Conservation (phyloP, 1,284 basidiomycete species). For the Cryptococcus sp. region DNA sequence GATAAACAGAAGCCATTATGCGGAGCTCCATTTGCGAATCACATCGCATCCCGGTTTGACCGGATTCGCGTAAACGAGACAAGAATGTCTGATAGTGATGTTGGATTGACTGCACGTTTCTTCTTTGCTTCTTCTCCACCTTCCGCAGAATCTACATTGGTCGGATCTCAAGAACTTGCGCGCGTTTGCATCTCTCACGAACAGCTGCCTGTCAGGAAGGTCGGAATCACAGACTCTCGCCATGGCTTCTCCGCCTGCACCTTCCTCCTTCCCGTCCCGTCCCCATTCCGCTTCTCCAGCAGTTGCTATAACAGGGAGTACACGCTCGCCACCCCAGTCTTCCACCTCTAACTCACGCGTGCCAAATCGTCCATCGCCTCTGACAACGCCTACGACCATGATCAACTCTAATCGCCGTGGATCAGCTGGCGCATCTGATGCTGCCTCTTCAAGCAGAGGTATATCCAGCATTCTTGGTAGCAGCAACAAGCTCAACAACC, state of each 20-base stretch:
- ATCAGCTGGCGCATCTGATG: constrained; percentile 10
- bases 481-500: constrained; percentile 1
- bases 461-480: background rate
- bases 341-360: background rate
- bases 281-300: background rate
- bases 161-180: no score
- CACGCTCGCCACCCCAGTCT: no score
- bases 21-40: no score
- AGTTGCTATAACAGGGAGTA: no score
- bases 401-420: constrained; percentile 9
- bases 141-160: no score
- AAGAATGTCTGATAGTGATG: no score
- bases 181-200: background rate
- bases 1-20: no score
- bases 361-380: constrained; percentile 13
- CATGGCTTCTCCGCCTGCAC: background rate
- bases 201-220: background rate
- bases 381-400: constrained; percentile 7
- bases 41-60: no score
- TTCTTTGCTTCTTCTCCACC: no score
- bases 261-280: background rate
- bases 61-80: no score
- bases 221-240: background rate
- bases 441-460: constrained; percentile 5
- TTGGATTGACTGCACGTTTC: no score